These are phyloP conservation scores for Phytopythium oedochilum DNA, from an alignment of 352 stramenopile species.

Conservation along the genomic window DNA sequence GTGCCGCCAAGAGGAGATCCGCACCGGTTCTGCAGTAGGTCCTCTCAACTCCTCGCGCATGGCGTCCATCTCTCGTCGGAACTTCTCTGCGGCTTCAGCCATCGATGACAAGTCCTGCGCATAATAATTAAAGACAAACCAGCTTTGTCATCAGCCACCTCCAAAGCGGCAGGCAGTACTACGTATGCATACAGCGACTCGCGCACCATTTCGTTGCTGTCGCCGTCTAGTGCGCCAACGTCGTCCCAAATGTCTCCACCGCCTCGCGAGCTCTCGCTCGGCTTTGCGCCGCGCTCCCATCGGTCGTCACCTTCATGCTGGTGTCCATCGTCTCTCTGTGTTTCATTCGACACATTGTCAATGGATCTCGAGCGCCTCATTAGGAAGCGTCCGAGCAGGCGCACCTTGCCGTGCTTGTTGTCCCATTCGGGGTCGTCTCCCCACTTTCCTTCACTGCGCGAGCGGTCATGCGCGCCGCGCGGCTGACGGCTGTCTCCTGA, in stretches of 20 bases:
- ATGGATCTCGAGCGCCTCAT: neutral
- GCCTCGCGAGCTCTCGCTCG: conserved; percentile 23
- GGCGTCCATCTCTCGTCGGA: conserved; percentile 83
- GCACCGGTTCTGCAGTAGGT: conserved; percentile 27
- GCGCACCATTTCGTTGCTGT: conserved; percentile 62
- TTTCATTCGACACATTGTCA: neutral
- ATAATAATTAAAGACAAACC: conserved; percentile 3
- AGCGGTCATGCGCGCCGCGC: conserved; percentile 35
- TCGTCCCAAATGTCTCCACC: conserved; percentile 79
- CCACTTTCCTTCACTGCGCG: conserved; percentile 41
- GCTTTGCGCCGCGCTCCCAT: conserved; percentile 53
- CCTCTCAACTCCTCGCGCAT: conserved; percentile 56
- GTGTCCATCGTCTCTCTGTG: conserved; percentile 23
- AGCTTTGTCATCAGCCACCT: neutral
- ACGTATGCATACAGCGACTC: neutral
- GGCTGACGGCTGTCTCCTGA: conserved; percentile 17
- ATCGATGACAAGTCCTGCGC: conserved; percentile 75
- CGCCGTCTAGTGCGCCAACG: conserved; percentile 38
- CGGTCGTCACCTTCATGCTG: conserved; percentile 37
- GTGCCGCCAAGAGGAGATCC: neutral
- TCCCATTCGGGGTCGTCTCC: conserved; percentile 39
- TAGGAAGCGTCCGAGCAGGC: too few relatives aligned
- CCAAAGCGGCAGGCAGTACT: neutral
- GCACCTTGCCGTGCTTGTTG: conserved; percentile 38
- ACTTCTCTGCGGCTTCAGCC: conserved; percentile 73